Percentiles rank a stretch among this genome's conserved stretches.
These are phyloP conservation scores for Macaranga tanarius DNA, from an alignment of 441 rosid genomes.

Conservation along the genomic window DNA sequence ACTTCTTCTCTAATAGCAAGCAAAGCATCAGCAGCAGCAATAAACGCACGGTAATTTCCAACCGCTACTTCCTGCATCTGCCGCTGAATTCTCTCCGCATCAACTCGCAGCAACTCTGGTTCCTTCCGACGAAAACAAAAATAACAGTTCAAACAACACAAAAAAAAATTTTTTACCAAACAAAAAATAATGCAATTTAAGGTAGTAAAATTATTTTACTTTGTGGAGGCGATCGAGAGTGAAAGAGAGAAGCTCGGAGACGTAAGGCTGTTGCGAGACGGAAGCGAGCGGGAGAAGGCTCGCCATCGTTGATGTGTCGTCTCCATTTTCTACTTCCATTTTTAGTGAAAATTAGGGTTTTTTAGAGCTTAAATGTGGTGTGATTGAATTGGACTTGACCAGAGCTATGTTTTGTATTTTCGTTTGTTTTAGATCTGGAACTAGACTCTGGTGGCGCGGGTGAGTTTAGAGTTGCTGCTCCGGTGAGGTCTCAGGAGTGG, in stretches of 20 bases:
- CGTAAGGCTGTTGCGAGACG: constrained; percentile 81
- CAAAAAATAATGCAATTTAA: background rate
- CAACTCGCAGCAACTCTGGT: constrained; percentile 91
- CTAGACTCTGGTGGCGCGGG: background rate
- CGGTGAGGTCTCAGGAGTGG: too few relatives aligned
- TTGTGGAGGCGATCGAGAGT: constrained; percentile 98
- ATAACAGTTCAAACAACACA: background rate
- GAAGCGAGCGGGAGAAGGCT: constrained; percentile 72
- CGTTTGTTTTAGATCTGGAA: too few relatives aligned
- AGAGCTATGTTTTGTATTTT: too few relatives aligned
- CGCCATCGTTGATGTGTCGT: constrained; percentile 40
- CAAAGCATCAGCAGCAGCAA: constrained; percentile 89
- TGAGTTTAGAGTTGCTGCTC: background rate
- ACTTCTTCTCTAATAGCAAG: constrained; percentile 85
- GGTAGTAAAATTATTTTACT: constrained; percentile 37
- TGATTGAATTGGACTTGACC: too few relatives aligned
- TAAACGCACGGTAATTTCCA: constrained; percentile 88
- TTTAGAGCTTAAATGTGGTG: too few relatives aligned
- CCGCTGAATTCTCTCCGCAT: constrained; percentile 90
- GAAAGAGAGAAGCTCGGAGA: constrained; percentile 94
- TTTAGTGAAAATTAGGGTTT: constrained; percentile 11
- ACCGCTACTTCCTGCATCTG: constrained; percentile 99
- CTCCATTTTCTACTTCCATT: constrained; percentile 58
- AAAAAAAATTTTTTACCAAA: background rate
- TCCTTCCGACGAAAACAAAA: constrained; percentile 45